Base-by-base conservation (phyloP, 352 stramenopile species). In the Globisporangium paddicum region DNA sequence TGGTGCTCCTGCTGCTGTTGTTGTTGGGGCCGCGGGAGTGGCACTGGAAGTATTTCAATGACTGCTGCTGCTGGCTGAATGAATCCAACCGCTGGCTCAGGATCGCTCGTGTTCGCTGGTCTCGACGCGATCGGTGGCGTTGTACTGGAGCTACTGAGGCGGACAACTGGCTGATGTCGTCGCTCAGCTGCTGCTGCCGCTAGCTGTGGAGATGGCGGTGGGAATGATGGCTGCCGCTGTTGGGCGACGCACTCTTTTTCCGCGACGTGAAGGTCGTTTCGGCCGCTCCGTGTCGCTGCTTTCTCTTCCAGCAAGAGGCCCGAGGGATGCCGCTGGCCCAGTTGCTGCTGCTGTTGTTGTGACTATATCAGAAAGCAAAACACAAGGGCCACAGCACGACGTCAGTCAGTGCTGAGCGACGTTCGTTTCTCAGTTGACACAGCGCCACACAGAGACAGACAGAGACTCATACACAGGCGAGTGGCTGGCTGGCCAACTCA, bases 371-470 rank as follows among this genome's bases (percentile, higher is more conserved):
- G 45, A 51, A 34, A 18, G 25, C 46, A 52, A n/a, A 37, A 38
- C 46, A 52, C 28, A 6, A 32, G 28, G n/a, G 28, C 28, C 46
- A 52, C 25, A n/a, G 30, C 18, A 18, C 18, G 42, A 38, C 46
- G 46, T 52, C 46, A 52, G 46, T 50, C 21, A n/a, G 4, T 50
- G 44, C 34, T 10, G 32, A 38, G 5, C 9, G 34, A 13, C 34
- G 44, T 34, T 50, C 23, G 44, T 34, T 50, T 50, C 44, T 50
- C 44, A 50, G 34, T 35, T 50, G 26, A 38, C 46, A 52, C 26
- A 18, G 23, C 14, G 30, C 10, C 18, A 52, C 18, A 52, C 46
- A 52, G 13, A 52, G 46, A 52, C 16, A 52, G 14, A 52, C 26
- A n/a, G 11, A 51, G 23, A 50, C 26, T 11, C 44, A 49, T 13